phyloP scores from a whole-genome alignment of 768 basidiomycete genomes.

The Tricholoma terreum region DNA sequence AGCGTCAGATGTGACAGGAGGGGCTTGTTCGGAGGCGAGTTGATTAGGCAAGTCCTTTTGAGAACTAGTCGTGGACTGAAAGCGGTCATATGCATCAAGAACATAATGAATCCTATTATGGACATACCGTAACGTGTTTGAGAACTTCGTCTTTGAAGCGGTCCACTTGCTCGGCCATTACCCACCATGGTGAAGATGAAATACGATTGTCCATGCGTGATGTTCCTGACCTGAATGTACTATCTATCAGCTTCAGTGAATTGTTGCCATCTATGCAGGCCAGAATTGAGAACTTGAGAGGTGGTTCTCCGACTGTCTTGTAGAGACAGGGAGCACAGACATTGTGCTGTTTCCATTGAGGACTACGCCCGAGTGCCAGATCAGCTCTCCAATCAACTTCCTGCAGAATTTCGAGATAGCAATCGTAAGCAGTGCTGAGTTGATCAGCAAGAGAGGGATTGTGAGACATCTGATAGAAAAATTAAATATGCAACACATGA shows the following conservation, averaged over 20 bases:
- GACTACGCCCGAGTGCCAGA: not conserved
- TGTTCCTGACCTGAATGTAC: not conserved
- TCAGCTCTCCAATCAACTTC: not conserved
- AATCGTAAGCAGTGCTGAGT: not conserved
- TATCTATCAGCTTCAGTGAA: too few relatives aligned
- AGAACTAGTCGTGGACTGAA: too few relatives aligned
- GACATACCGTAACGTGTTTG: not conserved
- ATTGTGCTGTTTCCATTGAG: not conserved
- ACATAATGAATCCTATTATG: too few relatives aligned
- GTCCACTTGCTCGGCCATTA: not conserved
- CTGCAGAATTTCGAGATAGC: not conserved
- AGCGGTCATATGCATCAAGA: too few relatives aligned
- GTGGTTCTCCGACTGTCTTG: not conserved
- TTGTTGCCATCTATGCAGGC: too few relatives aligned
- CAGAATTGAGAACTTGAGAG: not conserved
- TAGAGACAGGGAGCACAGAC: not conserved
- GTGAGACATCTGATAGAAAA: not conserved
- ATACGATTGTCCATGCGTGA: not conserved
- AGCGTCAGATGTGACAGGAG: too few relatives aligned
- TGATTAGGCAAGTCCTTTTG: too few relatives aligned
- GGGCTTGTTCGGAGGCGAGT: too few relatives aligned
- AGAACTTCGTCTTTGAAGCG: not conserved
- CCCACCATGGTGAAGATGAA: not conserved
- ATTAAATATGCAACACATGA: not conserved
- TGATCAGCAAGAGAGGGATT: not conserved